Conservation (phyloP, 108 stramenopile genomes). For the Skeletonema grethae region DNA sequence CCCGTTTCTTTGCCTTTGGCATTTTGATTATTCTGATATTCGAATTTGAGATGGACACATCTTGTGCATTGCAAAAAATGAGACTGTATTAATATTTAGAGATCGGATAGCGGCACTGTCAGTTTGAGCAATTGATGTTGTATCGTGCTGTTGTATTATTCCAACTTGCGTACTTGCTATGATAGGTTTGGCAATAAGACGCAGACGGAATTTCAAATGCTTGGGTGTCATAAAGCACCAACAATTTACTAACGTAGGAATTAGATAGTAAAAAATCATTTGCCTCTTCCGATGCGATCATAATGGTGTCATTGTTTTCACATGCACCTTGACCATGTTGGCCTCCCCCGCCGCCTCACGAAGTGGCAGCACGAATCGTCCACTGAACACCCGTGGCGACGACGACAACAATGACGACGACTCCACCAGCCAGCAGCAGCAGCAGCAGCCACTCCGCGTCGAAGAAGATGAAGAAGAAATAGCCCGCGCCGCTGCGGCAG, state of each 20-base stretch:
- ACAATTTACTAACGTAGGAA: no score
- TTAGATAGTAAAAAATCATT: no score
- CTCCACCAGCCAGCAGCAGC: background rate
- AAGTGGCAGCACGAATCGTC: background rate
- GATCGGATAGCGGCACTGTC: no score
- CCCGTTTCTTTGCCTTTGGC: background rate
- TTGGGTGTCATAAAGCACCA: no score
- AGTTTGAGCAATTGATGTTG: no score
- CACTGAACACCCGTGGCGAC: background rate
- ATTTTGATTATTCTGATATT: background rate
- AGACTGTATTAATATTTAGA: no score
- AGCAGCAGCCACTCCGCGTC: background rate
- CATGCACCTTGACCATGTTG: background rate
- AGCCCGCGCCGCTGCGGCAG: slow-evolving; percentile 1
- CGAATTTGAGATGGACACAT: background rate
- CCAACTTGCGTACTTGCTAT: no score
- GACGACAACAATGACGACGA: background rate
- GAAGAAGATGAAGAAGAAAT: background rate
- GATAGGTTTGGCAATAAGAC: no score
- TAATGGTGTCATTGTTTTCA: background rate
- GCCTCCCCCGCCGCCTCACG: background rate
- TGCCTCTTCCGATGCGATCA: no score
- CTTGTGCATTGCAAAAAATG: background rate
- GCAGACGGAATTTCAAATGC: no score
- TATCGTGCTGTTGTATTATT: no score